phyloP scores from a whole-genome alignment of 345 rosid genomes.

The Salix caprea region DNA sequence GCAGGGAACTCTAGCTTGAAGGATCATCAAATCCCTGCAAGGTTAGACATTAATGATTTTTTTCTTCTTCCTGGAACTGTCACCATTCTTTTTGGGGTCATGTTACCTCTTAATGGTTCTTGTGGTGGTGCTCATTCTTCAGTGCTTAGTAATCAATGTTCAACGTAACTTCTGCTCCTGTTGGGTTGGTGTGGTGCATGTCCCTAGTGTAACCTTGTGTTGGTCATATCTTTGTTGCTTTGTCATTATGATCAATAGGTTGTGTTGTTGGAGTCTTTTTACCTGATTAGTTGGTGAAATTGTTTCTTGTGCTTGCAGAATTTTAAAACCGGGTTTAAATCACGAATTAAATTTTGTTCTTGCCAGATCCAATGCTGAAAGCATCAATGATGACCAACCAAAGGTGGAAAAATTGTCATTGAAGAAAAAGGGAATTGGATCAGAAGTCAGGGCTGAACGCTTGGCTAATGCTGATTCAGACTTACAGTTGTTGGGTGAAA shows the following conservation, averaged over 20 bases:
- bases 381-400: constrained; percentile 61
- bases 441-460: constrained; percentile 81
- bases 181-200: neutral
- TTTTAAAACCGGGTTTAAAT: neutral
- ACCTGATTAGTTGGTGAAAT: neutral
- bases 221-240: neutral
- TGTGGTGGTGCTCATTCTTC: neutral
- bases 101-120: neutral
- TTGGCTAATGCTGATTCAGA: constrained; percentile 73
- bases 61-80: neutral
- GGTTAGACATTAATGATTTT: constrained; percentile 34
- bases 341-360: constrained; percentile 9
- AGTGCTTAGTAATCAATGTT: neutral
- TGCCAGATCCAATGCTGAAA: constrained; percentile 42
- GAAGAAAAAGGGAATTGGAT: constrained; percentile 87
- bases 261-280: neutral
- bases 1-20: constrained; percentile 53
- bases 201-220: neutral
- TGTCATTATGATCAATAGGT: neutral
- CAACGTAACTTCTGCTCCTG: neutral
- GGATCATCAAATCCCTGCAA: constrained; percentile 38
- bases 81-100: neutral
- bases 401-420: constrained; percentile 72
- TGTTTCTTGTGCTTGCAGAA: neutral
- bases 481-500: constrained; percentile 61